Percentiles rank a stretch among this genome's conserved stretches.
phyloP scores from a whole-genome alignment of 371 early-diverging fungal species.

The Parasitella parasitica region DNA sequence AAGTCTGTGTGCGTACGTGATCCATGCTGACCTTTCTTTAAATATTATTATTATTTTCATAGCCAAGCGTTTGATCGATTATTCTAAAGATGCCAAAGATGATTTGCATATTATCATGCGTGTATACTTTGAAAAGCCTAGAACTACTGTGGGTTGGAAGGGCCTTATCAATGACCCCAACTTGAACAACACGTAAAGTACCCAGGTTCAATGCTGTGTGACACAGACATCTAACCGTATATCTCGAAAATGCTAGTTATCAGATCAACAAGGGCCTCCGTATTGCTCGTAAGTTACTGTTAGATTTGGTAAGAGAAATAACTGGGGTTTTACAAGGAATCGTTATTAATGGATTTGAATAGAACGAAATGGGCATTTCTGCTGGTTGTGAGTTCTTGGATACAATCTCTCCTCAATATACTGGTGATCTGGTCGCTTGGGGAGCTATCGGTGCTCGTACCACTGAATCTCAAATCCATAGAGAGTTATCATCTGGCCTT shows the following conservation, averaged over 20 bases:
- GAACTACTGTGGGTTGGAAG: constrained; percentile 96
- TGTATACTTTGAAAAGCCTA: constrained; percentile 94
- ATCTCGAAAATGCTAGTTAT: constrained; percentile 52
- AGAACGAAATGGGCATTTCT: constrained; percentile 82
- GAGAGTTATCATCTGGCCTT: constrained; percentile 92
- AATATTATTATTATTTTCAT: too few species aligned
- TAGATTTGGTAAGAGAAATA: constrained; percentile 48
- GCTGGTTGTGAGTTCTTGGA: constrained; percentile 90
- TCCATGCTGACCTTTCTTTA: too few species aligned
- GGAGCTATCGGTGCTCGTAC: constrained; percentile 96
- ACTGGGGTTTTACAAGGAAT: too few species aligned
- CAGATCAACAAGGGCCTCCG: constrained; percentile 91
- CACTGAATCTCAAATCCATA: constrained; percentile 90
- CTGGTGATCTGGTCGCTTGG: constrained; percentile 92
- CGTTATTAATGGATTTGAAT: neutral
- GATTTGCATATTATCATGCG: constrained; percentile 75
- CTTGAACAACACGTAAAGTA: neutral
- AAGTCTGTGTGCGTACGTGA: too few species aligned
- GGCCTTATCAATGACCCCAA: constrained; percentile 73
- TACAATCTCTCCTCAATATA: constrained; percentile 92
- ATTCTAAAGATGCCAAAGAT: neutral
- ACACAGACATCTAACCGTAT: neutral
- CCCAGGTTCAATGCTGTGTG: neutral
- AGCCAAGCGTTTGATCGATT: neutral
- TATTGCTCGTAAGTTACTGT: constrained; percentile 79